These are phyloP conservation scores for Tuber umbilicatum DNA, from an alignment of 495 filamentous ascomycete genomes.

Conservation along the genomic window DNA sequence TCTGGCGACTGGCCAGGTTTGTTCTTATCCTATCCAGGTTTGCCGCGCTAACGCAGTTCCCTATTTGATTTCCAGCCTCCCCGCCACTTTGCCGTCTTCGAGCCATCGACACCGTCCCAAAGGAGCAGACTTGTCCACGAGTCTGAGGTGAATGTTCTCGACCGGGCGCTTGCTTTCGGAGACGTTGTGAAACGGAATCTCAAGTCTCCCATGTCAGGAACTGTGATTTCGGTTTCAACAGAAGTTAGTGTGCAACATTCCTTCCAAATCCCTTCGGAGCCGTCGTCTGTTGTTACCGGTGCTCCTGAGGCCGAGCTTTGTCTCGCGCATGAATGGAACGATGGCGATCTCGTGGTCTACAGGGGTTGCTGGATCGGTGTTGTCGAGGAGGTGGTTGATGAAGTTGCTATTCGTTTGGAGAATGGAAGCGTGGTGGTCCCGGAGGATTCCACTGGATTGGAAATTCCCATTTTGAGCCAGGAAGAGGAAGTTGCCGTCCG, in stretches of 20 bases:
- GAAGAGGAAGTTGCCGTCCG: slow-evolving; percentile 29
- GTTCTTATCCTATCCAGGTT: not conserved
- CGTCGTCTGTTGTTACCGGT: slow-evolving; percentile 11
- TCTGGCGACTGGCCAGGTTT: slow-evolving; percentile 41
- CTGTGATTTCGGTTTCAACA: slow-evolving; percentile 43
- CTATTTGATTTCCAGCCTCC: slow-evolving; percentile 40
- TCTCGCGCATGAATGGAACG: slow-evolving; percentile 40
- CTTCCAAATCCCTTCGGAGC: slow-evolving; percentile 32
- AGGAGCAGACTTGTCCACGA: slow-evolving; percentile 45
- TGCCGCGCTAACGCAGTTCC: not conserved
- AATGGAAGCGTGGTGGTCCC: slow-evolving; percentile 45
- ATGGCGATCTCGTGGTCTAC: slow-evolving; percentile 44
- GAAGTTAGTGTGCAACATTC: slow-evolving; percentile 43
- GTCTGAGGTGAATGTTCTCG: slow-evolving; percentile 46
- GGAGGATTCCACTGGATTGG: slow-evolving; percentile 40
- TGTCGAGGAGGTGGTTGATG: slow-evolving; percentile 38
- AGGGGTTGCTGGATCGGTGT: slow-evolving; percentile 45
- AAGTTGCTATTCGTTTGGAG: slow-evolving; percentile 42
- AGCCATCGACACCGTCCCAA: slow-evolving; percentile 39
- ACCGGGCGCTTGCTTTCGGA: slow-evolving; percentile 45
- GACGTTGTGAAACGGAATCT: slow-evolving; percentile 47
- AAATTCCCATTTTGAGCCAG: slow-evolving; percentile 39
- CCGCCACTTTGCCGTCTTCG: slow-evolving; percentile 42
- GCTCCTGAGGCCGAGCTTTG: slow-evolving; percentile 40
- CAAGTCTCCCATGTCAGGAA: slow-evolving; percentile 46